phyloP scores from a whole-genome alignment of 2,329 filamentous ascomycete species.

The Fusarium floridanum region DNA sequence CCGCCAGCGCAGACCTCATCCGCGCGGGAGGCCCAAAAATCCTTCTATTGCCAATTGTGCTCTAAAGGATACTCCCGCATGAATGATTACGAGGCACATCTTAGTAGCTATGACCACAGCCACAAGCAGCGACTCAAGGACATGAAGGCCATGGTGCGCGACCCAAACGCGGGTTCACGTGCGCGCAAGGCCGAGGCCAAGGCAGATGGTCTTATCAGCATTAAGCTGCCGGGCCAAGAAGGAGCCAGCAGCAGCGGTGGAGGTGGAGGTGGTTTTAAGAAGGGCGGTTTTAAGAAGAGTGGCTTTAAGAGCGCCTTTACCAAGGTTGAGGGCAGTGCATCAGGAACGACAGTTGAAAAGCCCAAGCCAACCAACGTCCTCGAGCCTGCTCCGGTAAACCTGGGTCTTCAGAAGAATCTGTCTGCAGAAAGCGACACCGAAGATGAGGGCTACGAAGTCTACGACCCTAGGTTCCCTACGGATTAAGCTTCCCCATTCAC shows the following conservation, averaged over 20 bases:
- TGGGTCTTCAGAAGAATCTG: conserved; percentile 38
- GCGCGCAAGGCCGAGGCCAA: conserved; percentile 79
- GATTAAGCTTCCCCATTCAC: conserved; percentile 59
- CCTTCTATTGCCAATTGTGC: conserved; percentile 89
- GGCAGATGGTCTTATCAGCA: conserved; percentile 76
- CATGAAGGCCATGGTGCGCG: conserved; percentile 86
- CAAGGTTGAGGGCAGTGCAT: conserved; percentile 58
- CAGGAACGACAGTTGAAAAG: conserved; percentile 56
- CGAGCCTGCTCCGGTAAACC: conserved; percentile 36
- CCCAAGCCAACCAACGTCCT: conserved; percentile 48
- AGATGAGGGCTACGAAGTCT: conserved; percentile 78
- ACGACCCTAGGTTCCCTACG: conserved; percentile 71
- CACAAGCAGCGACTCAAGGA: conserved; percentile 92
- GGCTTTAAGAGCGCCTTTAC: conserved; percentile 85
- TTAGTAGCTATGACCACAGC: conserved; percentile 93
- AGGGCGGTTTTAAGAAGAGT: conserved; percentile 82
- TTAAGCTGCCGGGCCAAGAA: conserved; percentile 66
- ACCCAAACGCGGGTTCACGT: conserved; percentile 73
- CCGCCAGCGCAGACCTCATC: conserved; percentile 70
- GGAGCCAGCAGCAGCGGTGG: conserved; percentile 41
- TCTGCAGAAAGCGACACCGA: conserved; percentile 73
- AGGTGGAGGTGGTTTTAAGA: conserved; percentile 68
- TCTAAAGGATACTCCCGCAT: conserved; percentile 94
- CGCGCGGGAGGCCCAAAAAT: conserved; percentile 81
- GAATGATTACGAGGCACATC: conserved; percentile 96